These are phyloP conservation scores for Cordyceps tenuipes DNA, from an alignment of 2,329 filamentous ascomycete genomes.

Conservation along the genomic window DNA sequence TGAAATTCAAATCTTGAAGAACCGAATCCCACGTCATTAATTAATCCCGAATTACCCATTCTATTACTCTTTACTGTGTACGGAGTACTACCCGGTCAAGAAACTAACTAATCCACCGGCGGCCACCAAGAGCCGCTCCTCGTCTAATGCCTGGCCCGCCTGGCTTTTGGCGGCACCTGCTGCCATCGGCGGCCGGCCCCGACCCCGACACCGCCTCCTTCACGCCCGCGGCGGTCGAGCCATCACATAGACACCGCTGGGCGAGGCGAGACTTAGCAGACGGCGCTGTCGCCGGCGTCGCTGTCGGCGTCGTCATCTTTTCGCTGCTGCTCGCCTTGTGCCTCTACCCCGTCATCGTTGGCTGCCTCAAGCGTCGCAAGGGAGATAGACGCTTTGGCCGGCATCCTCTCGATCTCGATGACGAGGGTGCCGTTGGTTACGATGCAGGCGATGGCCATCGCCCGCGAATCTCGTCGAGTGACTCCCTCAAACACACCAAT, in stretches of 20 bases:
- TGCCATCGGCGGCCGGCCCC: conserved; percentile 1
- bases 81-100: neutral
- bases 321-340: conserved; percentile 27
- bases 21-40: neutral
- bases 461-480: conserved; percentile 28
- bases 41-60: neutral
- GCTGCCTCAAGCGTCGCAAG: conserved; percentile 23
- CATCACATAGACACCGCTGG: neutral
- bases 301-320: conserved; percentile 28
- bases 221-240: neutral
- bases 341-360: conserved; percentile 31
- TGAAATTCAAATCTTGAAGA: neutral
- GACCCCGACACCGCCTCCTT: neutral
- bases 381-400: conserved; percentile 14
- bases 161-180: conserved; percentile 5
- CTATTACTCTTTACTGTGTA: neutral
- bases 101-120: neutral
- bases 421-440: conserved; percentile 22
- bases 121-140: neutral
- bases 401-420: conserved; percentile 22
- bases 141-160: conserved; percentile 1
- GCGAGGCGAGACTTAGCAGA: conserved; percentile 19
- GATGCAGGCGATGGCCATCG: conserved; percentile 16
- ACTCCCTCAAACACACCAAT: conserved; percentile 26
- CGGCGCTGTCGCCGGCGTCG: conserved; percentile 30